phyloP scores from a whole-genome alignment of 73 alveolate genomes.

The Tetrahymena thermophila region DNA sequence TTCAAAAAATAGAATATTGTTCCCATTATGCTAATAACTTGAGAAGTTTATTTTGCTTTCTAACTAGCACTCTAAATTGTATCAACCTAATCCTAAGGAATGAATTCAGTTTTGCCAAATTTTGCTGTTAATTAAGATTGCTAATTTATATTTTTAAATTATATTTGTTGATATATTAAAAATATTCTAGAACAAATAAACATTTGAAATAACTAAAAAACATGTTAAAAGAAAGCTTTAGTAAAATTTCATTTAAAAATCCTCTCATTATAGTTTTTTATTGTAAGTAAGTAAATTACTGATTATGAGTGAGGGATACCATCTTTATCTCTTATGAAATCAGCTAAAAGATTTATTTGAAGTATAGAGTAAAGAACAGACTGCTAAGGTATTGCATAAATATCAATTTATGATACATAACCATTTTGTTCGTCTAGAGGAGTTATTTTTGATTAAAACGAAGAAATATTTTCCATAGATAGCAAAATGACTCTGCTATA shows the following conservation, averaged over 20 bases:
- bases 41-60: neutral
- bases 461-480: neutral
- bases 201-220: too few species aligned
- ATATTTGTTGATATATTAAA: neutral
- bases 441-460: neutral
- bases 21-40: neutral
- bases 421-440: neutral
- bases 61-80: neutral
- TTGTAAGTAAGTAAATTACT: neutral
- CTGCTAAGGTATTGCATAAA: neutral
- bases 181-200: too few species aligned
- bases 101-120: neutral
- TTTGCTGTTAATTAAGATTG: neutral
- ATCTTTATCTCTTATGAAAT: neutral
- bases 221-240: too few species aligned
- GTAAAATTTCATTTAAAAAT: too few species aligned
- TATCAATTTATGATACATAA: neutral
- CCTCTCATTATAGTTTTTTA: too few species aligned
- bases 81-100: neutral
- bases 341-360: neutral
- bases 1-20: neutral
- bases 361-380: neutral
- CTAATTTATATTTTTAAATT: neutral
- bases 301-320: neutral
- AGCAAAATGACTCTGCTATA: neutral